Conservation (phyloP, 129 eudicot species). For the Flaveria brownii region DNA sequence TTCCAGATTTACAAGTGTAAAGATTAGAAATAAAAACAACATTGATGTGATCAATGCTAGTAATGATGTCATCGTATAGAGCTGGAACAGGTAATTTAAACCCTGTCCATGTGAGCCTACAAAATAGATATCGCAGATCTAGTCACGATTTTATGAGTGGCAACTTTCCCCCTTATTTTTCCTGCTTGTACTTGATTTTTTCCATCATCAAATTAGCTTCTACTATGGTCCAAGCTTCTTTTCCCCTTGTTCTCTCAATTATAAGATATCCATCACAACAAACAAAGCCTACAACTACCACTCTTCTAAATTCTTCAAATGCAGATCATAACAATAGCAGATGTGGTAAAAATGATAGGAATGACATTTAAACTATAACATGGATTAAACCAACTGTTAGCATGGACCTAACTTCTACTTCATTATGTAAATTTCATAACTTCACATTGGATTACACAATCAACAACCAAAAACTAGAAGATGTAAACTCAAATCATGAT, state of each 20-base stretch:
- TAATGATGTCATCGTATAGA: too few species aligned
- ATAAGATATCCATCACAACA: neutral
- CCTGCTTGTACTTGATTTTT: too few species aligned
- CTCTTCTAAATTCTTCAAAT: slow-evolving; percentile 3
- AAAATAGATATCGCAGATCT: too few species aligned
- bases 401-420: neutral
- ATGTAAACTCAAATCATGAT: slow-evolving; percentile 5
- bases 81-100: too few species aligned
- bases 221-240: too few species aligned
- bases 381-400: neutral
- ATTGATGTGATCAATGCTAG: too few species aligned
- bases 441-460: neutral
- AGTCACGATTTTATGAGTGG: too few species aligned
- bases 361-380: neutral
- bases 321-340: slow-evolving; percentile 14
- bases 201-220: too few species aligned
- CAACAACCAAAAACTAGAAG: neutral
- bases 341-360: neutral
- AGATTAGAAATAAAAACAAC: too few species aligned
- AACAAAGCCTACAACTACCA: slow-evolving; percentile 1
- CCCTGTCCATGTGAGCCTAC: too few species aligned
- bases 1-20: too few species aligned
- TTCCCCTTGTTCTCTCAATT: neutral
- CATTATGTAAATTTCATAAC: slow-evolving; percentile 4
- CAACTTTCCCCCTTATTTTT: too few species aligned